Percentiles rank a stretch among this genome's conserved stretches.
phyloP scores from a whole-genome alignment of 1,284 basidiomycete genomes.

The Cryptococcus sp. region DNA sequence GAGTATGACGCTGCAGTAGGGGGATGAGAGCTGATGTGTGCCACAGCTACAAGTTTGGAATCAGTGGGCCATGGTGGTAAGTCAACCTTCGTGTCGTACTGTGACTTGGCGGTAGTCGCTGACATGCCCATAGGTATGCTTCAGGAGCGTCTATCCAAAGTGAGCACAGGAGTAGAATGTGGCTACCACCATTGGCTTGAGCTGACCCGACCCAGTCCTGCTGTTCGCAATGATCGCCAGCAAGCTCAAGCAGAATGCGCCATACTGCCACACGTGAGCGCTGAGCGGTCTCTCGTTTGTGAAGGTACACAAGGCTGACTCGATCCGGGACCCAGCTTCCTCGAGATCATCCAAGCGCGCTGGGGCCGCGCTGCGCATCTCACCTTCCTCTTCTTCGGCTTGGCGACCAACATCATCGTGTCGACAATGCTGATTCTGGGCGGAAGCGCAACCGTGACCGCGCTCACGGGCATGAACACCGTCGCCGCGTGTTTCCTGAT shows the following conservation, averaged over 20 bases:
- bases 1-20: background rate
- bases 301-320: slow-evolving; percentile 53
- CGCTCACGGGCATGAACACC: slow-evolving; percentile 79
- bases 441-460: slow-evolving; percentile 74
- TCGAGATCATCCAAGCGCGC: slow-evolving; percentile 66
- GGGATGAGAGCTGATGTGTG: slow-evolving; percentile 1
- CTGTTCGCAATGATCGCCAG: slow-evolving; percentile 60
- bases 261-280: slow-evolving; percentile 54
- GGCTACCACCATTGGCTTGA: background rate
- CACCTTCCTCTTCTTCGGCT: slow-evolving; percentile 74
- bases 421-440: slow-evolving; percentile 64
- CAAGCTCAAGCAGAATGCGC: slow-evolving; percentile 62
- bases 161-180: slow-evolving; percentile 8
- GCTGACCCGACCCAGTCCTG: slow-evolving; percentile 45
- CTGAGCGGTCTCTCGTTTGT: slow-evolving; percentile 1
- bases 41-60: slow-evolving; percentile 74
- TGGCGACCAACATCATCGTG: slow-evolving; percentile 78
- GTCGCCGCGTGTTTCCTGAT: slow-evolving; percentile 75
- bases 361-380: slow-evolving; percentile 76
- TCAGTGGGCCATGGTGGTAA: slow-evolving; percentile 58
- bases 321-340: slow-evolving; percentile 37
- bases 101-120: background rate
- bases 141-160: slow-evolving; percentile 32
- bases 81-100: slow-evolving; percentile 2
- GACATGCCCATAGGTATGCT: slow-evolving; percentile 20